phyloP scores from a whole-genome alignment of 1,284 basidiomycete genomes.

The Pseudozyma tsukubaensis region DNA sequence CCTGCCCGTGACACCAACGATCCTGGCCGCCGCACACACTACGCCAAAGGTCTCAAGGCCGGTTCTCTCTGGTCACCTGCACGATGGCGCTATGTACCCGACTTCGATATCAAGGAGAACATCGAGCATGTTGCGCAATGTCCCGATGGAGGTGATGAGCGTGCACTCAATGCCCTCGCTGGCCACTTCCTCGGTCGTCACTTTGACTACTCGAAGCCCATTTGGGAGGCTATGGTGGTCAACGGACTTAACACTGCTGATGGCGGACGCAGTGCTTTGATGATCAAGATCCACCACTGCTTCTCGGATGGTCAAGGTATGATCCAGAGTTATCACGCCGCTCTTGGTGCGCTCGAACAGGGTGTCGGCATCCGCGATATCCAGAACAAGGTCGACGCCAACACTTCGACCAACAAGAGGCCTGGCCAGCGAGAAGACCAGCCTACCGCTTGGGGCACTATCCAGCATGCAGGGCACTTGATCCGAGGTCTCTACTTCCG shows the following conservation, averaged over 20 bases:
- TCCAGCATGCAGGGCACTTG: constrained; percentile 57
- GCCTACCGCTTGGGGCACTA: constrained; percentile 59
- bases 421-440: constrained; percentile 57
- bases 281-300: constrained; percentile 69
- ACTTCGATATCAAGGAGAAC: constrained; percentile 64
- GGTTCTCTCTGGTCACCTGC: constrained; percentile 59
- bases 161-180: constrained; percentile 59
- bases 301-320: constrained; percentile 68
- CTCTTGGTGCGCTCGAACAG: constrained; percentile 59
- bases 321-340: constrained; percentile 68
- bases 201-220: constrained; percentile 66
- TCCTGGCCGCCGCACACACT: constrained; percentile 55
- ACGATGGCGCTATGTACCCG: constrained; percentile 64
- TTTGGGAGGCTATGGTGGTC: constrained; percentile 68
- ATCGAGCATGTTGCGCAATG: constrained; percentile 57
- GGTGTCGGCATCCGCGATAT: constrained; percentile 60
- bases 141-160: constrained; percentile 47
- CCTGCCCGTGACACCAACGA: constrained; percentile 32
- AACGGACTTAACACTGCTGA: constrained; percentile 63
- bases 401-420: constrained; percentile 49
- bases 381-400: constrained; percentile 61
- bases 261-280: constrained; percentile 62
- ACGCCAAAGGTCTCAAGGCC: constrained; percentile 58
- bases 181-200: constrained; percentile 63
- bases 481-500: constrained; percentile 65